phyloP scores from a whole-genome alignment of 2,329 filamentous ascomycete species.

The Penicillium sp. region DNA sequence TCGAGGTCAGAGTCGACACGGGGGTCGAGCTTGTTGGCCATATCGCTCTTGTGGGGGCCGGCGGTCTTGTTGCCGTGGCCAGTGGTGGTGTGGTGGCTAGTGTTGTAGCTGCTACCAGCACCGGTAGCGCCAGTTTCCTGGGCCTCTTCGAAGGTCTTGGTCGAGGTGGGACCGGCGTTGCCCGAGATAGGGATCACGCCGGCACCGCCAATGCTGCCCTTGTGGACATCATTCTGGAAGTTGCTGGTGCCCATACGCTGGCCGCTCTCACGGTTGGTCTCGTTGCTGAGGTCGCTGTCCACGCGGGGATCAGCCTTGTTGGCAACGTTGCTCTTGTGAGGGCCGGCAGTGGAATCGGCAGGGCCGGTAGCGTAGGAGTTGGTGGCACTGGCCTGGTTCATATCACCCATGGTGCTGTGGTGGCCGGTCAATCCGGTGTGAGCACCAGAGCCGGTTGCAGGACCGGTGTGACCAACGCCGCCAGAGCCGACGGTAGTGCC shows the following conservation, averaged over 20 bases:
- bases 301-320: slow-evolving; percentile 10
- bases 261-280: not conserved
- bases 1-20: slow-evolving; percentile 19
- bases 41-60: slow-evolving; percentile 14
- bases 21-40: slow-evolving; percentile 16
- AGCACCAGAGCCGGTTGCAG: not conserved
- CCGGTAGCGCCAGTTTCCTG: slow-evolving; percentile 6
- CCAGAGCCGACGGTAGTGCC: not conserved
- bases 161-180: slow-evolving; percentile 12
- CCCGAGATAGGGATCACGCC: slow-evolving; percentile 7
- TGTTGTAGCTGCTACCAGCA: slow-evolving; percentile 16
- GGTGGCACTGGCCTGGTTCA: not conserved
- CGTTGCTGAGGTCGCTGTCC: slow-evolving; percentile 10
- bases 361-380: slow-evolving; percentile 8
- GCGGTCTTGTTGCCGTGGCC: slow-evolving; percentile 5
- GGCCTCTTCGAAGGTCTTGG: slow-evolving; percentile 16
- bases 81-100: not conserved
- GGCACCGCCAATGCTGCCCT: slow-evolving; percentile 11
- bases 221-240: slow-evolving; percentile 13
- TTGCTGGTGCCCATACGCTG: not conserved
- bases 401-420: not conserved
- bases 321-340: slow-evolving; percentile 11
- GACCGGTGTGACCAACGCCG: too few relatives aligned
- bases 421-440: not conserved
- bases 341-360: slow-evolving; percentile 11